These are phyloP conservation scores for Neonothopanus nambi DNA, from an alignment of 1,284 basidiomycete genomes.

Conservation along the genomic window DNA sequence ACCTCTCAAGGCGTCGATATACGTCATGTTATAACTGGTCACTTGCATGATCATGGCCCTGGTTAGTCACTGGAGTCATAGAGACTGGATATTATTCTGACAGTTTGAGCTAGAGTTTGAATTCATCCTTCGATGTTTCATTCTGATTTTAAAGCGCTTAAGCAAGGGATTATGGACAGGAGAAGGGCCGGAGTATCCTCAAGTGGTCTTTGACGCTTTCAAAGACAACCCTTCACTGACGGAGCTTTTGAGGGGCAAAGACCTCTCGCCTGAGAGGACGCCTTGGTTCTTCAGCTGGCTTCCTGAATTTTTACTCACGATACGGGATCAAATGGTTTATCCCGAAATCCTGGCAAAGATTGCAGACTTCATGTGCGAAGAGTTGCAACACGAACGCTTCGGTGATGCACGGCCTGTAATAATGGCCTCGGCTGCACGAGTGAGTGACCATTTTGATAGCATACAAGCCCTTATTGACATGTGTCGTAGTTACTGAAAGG, in stretches of 20 bases:
- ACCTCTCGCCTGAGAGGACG: constrained; percentile 32
- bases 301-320: constrained; percentile 54
- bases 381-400: constrained; percentile 76
- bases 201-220: constrained; percentile 78
- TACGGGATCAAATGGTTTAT: constrained; percentile 54
- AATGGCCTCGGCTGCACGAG: constrained; percentile 61
- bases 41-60: constrained; percentile 61
- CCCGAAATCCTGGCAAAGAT: constrained; percentile 69
- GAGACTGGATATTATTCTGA: background rate
- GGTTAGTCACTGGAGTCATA: constrained; percentile 47
- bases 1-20: constrained; percentile 41
- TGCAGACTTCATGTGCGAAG: constrained; percentile 72
- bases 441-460: constrained; percentile 37
- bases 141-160: constrained; percentile 54
- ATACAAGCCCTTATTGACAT: constrained; percentile 5
- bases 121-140: constrained; percentile 61
- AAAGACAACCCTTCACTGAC: constrained; percentile 73
- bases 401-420: constrained; percentile 54
- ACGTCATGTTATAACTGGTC: constrained; percentile 53
- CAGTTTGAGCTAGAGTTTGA: constrained; percentile 54
- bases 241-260: constrained; percentile 44
- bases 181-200: constrained; percentile 67
- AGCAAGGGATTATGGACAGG: constrained; percentile 62
- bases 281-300: constrained; percentile 58
- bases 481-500: constrained; percentile 33